A percentile compares a stretch with the other conserved stretches of the same genome.
Conservation (phyloP, 176 grass and related monocot species). For the Leersia perrieri region DNA sequence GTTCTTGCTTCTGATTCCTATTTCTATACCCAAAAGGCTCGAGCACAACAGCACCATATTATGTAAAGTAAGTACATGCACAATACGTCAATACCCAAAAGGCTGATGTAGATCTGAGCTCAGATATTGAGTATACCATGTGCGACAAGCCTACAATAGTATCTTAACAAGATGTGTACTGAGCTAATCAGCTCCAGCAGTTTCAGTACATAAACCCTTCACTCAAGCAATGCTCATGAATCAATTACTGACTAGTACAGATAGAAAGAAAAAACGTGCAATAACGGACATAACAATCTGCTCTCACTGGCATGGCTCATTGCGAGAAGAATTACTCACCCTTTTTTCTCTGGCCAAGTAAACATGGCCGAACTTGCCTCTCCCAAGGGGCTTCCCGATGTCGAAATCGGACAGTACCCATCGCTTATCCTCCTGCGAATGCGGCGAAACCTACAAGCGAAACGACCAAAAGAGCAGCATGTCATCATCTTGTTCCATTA, state of each 20-base stretch:
- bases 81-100: neutral
- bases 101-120: neutral
- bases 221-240: neutral
- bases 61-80: neutral
- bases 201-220: neutral
- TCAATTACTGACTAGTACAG: neutral
- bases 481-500: neutral
- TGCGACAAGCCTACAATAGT: neutral
- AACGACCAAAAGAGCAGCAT: neutral
- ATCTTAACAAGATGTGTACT: neutral
- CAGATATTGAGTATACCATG: neutral
- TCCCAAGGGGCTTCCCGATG: conserved; percentile 82
- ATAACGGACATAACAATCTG: neutral
- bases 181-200: conserved; percentile 6
- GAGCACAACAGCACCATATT: neutral
- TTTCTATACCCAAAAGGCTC: conserved; percentile 2
- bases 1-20: neutral
- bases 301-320: neutral
- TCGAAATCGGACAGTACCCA: conserved; percentile 85
- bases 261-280: neutral
- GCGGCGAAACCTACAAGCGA: conserved; percentile 42
- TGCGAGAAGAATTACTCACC: conserved; percentile 35
- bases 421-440: conserved; percentile 54
- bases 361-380: conserved; percentile 96
- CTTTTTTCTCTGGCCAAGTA: conserved; percentile 89